These are phyloP conservation scores for Pseudocercospora fuligena DNA, from an alignment of 2,329 filamentous ascomycete species.

Conservation along the genomic window DNA sequence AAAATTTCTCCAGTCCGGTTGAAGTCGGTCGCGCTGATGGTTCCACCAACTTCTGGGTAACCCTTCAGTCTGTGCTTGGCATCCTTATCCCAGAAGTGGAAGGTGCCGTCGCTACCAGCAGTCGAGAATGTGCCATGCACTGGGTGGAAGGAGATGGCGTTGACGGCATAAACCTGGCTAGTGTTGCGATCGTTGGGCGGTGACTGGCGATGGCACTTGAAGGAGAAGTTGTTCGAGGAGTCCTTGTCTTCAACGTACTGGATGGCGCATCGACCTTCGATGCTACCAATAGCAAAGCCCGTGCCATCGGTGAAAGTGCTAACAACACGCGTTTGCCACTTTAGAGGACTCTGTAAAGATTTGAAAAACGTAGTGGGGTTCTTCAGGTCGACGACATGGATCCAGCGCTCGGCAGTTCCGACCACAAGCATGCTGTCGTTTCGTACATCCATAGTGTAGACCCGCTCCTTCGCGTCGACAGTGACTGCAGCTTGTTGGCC, in stretches of 20 bases:
- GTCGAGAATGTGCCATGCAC: conserved; percentile 98
- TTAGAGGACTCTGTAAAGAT: conserved; percentile 90
- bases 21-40: conserved; percentile 91
- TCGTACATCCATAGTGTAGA: conserved; percentile 92
- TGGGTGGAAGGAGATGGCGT: conserved; percentile 97
- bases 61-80: conserved; percentile 65
- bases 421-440: conserved; percentile 76
- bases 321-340: conserved; percentile 96
- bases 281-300: conserved; percentile 93
- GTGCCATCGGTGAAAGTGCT: conserved; percentile 92
- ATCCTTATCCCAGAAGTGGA: conserved; percentile 88
- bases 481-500: conserved; percentile 65
- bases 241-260: conserved; percentile 99
- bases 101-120: conserved; percentile 91
- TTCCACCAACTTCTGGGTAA: conserved; percentile 67
- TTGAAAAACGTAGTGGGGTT: conserved; percentile 93
- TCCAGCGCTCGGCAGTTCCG: conserved; percentile 92
- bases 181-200: conserved; percentile 66
- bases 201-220: conserved; percentile 95
- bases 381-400: conserved; percentile 91
- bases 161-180: conserved; percentile 91
- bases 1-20: conserved; percentile 74
- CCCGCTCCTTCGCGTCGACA: conserved; percentile 72
- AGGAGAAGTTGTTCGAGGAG: conserved; percentile 83
- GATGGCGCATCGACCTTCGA: conserved; percentile 95